Evolutionary conservation across 371 early-diverging fungal genomes (phyloP).

Genomic region (Basidiobolus meristosporus): DNA sequence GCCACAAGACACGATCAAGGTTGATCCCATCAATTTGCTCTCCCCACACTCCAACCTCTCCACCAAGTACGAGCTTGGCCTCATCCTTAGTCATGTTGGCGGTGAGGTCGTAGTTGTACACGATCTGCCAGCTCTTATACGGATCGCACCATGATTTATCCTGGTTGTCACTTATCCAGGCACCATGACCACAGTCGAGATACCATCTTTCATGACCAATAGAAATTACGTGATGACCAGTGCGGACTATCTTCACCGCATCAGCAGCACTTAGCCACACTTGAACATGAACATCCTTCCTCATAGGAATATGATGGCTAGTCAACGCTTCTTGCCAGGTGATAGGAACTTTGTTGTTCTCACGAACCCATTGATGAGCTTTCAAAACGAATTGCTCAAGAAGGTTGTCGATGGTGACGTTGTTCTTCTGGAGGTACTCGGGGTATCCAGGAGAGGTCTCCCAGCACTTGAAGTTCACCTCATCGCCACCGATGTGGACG

Average conservation of each 20-base stretch:
- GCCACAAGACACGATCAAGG: slow-evolving; percentile 47
- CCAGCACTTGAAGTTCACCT: slow-evolving; percentile 54
- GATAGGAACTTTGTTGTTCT: slow-evolving; percentile 19
- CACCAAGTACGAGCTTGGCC: too few relatives aligned
- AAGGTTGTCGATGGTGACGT: slow-evolving; percentile 8
- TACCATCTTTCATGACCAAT: slow-evolving; percentile 36
- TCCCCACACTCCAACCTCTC: slow-evolving; percentile 48
- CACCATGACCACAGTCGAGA: slow-evolving; percentile 48
- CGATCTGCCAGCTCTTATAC: slow-evolving; percentile 64
- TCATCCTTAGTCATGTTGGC: slow-evolving; percentile 8
- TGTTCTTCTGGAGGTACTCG: slow-evolving; percentile 11
- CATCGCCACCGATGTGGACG: slow-evolving; percentile 62
- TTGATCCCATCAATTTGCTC: slow-evolving; percentile 44
- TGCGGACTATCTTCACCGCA: slow-evolving; percentile 17
- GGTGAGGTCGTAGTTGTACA: slow-evolving; percentile 39
- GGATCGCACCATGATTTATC: slow-evolving; percentile 54
- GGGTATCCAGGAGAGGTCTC: slow-evolving; percentile 8
- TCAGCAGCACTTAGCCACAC: slow-evolving; percentile 25
- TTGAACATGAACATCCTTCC: slow-evolving; percentile 25
- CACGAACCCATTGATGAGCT: slow-evolving; percentile 9
- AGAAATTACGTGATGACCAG: slow-evolving; percentile 30
- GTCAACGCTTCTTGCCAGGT: slow-evolving; percentile 33
- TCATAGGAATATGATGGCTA: slow-evolving; percentile 17
- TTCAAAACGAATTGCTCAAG: slow-evolving; percentile 8
- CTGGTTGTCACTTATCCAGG: too few relatives aligned